A percentile compares a stretch with the other conserved stretches of the same genome.
Evolutionary conservation across 805 yeast species (phyloP).

Genomic region (Hagleromyces aurorensis): DNA sequence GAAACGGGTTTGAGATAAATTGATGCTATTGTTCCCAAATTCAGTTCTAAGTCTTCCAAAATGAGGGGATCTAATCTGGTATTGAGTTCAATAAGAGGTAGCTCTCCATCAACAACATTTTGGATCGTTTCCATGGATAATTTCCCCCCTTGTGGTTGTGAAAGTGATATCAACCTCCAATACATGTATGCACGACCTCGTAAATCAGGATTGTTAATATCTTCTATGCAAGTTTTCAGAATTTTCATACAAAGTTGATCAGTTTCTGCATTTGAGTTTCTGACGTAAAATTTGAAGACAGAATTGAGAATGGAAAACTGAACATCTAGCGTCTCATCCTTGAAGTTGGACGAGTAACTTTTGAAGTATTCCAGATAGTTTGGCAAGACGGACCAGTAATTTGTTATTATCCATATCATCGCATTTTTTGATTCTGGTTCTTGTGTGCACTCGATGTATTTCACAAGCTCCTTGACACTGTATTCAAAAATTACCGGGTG

Average conservation of each 20-base stretch:
- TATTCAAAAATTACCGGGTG: constrained; percentile 55
- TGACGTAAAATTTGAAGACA: constrained; percentile 57
- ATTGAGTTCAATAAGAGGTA: constrained; percentile 61
- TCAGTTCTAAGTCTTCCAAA: constrained; percentile 74
- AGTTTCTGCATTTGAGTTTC: constrained; percentile 42
- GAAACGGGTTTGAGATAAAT: constrained; percentile 76
- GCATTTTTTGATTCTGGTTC: constrained; percentile 78
- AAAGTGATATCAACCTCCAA: constrained; percentile 63
- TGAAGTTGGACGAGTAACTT: constrained; percentile 36
- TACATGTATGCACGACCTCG: constrained; percentile 81
- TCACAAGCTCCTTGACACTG: constrained; percentile 36
- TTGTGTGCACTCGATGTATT: constrained; percentile 43
- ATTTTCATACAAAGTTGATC: constrained; percentile 51
- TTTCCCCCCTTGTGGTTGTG: constrained; percentile 22
- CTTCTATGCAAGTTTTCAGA: constrained; percentile 65
- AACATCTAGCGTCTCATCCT: constrained; percentile 63
- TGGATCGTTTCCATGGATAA: constrained; percentile 34
- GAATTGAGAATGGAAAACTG: constrained; percentile 71
- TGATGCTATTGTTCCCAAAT: constrained; percentile 75
- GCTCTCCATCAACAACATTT: constrained; percentile 48
- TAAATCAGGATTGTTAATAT: constrained; percentile 71
- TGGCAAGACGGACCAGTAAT: constrained; percentile 44
- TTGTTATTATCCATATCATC: constrained; percentile 78
- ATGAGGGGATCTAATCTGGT: constrained; percentile 62
- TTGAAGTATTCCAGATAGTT: constrained; percentile 21